Base-by-base conservation (phyloP, 129 eudicot species). In the Smallanthus sonchifolius region DNA sequence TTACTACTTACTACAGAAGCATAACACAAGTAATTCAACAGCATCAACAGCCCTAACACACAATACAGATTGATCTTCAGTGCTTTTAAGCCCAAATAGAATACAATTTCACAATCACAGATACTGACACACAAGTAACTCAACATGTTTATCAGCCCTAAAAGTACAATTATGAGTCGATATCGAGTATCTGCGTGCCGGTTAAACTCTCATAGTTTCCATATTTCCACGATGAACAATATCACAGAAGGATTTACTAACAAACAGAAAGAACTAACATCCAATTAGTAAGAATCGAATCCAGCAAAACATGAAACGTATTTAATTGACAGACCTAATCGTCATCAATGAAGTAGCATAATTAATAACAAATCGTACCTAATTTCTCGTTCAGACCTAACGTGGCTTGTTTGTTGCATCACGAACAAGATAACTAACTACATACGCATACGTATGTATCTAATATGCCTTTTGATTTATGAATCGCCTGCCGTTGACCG, bases 41-140 rank as follows among this genome's bases (percentile, higher is more conserved):
- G 67, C 43, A 54, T n/a, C 15, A 55, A 40, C 35, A 60, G 47
- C 78, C 15, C 24, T 16, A 44, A 61, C 48, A 10, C 24, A 37
- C 78, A 62, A 60, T 61, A 47, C 61, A 61, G 9, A 16, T 74
- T 47, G 45, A 61, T 72, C 68, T 73, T n/a, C 57, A 15, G 59
- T 57, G 30, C 15, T 13, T 30, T 42, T 10, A 7, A 14, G 9
- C 57, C 59, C 59, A 10, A 30, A 10, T 14, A 62, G 48, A 59
- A 6, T 5, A 32, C 65, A 59, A 59, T 59, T 30, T 30, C 65
- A 59, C 39, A 32, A 59, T 59, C 39, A 61, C 43, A 61, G 20
- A 34, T 61, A 20, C 67, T 61, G 67, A 35, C 43, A 2, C 43
- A 61, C 67, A 14, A 13, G 67, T 61, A 61, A 61, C 67, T 34